Conservation (phyloP, 2,329 filamentous ascomycete genomes). For the Amylocarpus encephaloides region DNA sequence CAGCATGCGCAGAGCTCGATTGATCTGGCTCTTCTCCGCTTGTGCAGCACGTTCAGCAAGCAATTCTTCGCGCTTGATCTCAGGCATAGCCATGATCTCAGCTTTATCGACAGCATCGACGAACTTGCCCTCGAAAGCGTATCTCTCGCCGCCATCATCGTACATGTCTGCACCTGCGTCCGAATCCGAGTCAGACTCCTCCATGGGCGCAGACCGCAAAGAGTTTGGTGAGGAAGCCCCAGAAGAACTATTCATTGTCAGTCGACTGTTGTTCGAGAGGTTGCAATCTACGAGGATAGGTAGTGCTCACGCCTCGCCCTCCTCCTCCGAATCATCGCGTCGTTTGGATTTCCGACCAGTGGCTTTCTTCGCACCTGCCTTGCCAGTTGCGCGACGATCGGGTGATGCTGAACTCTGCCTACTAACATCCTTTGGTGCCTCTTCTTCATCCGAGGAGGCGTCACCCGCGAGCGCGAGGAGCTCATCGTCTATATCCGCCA, state of each 20-base stretch:
- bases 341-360: constrained; percentile 41
- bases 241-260: constrained; percentile 52
- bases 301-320: constrained; percentile 71
- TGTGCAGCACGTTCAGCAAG: constrained; percentile 81
- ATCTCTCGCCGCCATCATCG: constrained; percentile 58
- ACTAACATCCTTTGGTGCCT: constrained; percentile 41
- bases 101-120: constrained; percentile 66
- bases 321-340: constrained; percentile 64
- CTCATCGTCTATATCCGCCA: constrained; percentile 91
- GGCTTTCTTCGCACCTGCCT: constrained; percentile 40
- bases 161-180: constrained; percentile 47
- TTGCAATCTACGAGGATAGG: not conserved
- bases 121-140: constrained; percentile 85
- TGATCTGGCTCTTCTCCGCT: constrained; percentile 75
- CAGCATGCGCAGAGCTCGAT: constrained; percentile 72
- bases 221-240: constrained; percentile 65
- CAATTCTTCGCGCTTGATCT: constrained; percentile 85
- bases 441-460: constrained; percentile 52
- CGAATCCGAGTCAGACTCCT: constrained; percentile 76
- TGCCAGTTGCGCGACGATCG: constrained; percentile 35
- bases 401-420: constrained; percentile 50
- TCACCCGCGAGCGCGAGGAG: constrained; percentile 88
- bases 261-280: constrained; percentile 1
- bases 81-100: constrained; percentile 77
- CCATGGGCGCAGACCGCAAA: constrained; percentile 79